Evolutionary conservation across 352 stramenopile species (phyloP), one percentile per base, ranked within the genome.

Genomic region (Halophytophthora polymorphica): DNA sequence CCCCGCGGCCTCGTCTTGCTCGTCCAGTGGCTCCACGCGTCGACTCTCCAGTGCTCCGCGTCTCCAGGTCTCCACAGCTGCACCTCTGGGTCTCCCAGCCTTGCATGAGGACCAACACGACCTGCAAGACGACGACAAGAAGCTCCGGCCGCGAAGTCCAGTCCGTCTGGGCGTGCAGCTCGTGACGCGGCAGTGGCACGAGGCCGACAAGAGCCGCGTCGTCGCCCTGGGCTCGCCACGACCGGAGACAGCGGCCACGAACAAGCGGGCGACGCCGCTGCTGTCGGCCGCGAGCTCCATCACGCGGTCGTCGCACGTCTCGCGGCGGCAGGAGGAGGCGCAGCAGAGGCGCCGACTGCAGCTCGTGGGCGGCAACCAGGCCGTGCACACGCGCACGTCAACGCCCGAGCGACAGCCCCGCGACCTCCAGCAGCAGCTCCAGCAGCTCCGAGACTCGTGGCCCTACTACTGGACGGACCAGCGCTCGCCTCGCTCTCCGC

Each of bases 371-470:
- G 25, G 44, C 12, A 45, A 45, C 23, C 7, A 53, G 15, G 12
- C 10, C 13, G 50, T 36, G n/a, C 17, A 17, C 11, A 10, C 33
- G 33, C 11, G 3, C 6, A 38, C 11, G 15, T 14, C 13, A 2
- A 17, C 6, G 33, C 13, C 33, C 3, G 25, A 34, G 5, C 48
- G 44, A 23, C 42, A 39, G 25, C 25, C 25, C 22, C 18, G 34
- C 37, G 63, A 51, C 51, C 58, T 84, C 25, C 66, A 77, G 4
- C 58, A 73, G 28, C 63, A 87, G 42, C 58, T 93, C 45, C 64
- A 69, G 11, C 71, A 58, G 36, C 88, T 93, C 51, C 79, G 82
- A 13, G 62, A 73, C 38, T 78, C 66, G 12, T 93, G 79, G 82
- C 79, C 79, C 12, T 82, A 88, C 53, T 64, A 71, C 12, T 87